These are phyloP conservation scores for Diaporthe velutina DNA, from an alignment of 2,329 filamentous ascomycete genomes.

Conservation along the genomic window DNA sequence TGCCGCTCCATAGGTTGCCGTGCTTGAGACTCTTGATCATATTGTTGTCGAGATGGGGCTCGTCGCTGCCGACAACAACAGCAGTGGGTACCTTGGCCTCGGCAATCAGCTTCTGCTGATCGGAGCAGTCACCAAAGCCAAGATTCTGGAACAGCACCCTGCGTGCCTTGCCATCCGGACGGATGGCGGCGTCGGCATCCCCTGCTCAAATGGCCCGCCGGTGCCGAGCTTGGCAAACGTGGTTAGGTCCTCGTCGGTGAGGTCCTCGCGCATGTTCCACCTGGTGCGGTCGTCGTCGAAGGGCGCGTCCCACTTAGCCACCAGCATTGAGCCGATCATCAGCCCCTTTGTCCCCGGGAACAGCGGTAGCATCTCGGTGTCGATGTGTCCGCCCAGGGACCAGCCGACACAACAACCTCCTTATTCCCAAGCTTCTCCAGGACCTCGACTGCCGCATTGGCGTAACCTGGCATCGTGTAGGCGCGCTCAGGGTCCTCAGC, in stretches of 20 bases:
- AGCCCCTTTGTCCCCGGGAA: neutral
- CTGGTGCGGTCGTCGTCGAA: neutral
- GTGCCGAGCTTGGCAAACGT: neutral
- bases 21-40: neutral
- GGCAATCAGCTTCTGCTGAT: neutral
- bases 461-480: neutral
- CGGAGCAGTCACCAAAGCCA: neutral
- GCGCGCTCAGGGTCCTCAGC: neutral
- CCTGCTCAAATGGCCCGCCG: neutral
- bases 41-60: neutral
- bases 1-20: neutral
- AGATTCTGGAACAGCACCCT: neutral
- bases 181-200: neutral
- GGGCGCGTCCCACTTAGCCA: neutral
- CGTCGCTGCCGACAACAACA: neutral
- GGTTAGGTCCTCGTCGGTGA: neutral
- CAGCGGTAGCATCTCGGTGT: neutral
- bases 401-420: conserved; percentile 6
- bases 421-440: neutral
- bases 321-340: neutral
- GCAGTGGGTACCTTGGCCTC: neutral
- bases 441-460: neutral
- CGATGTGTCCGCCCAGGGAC: neutral
- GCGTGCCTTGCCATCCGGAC: neutral
- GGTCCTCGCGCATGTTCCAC: conserved; percentile 3